Percentiles rank a stretch among this genome's conserved stretches.
phyloP scores from a whole-genome alignment of 176 grass and related monocot species.

The Alopecurus myosuroides region DNA sequence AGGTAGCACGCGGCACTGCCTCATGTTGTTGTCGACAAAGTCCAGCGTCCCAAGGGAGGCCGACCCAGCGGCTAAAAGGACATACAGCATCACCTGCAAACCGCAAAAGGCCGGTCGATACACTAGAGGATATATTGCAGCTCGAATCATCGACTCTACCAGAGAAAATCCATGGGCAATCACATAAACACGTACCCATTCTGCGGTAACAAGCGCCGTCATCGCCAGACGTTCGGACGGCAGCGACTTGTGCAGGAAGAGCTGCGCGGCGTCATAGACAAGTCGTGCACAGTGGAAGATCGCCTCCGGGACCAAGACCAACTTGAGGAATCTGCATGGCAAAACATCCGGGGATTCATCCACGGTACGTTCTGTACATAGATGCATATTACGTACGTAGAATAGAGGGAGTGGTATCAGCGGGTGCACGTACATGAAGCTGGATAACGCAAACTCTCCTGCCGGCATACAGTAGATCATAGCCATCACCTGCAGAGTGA shows the following conservation, averaged over 20 bases:
- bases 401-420: too few relatives aligned
- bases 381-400: too few relatives aligned
- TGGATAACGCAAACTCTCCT: too few relatives aligned
- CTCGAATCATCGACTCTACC: too few relatives aligned
- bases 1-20: not conserved
- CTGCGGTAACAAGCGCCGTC: not conserved
- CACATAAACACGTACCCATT: not conserved
- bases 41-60: not conserved
- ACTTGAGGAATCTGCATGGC: not conserved
- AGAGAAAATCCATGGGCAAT: not conserved
- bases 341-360: not conserved
- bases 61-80: not conserved
- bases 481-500: too few relatives aligned
- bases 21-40: not conserved
- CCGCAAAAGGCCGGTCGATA: too few relatives aligned
- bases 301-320: not conserved
- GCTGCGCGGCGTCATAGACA: not conserved
- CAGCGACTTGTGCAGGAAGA: not conserved
- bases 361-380: too few relatives aligned
- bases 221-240: not conserved
- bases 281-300: not conserved
- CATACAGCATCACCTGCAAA: not conserved
- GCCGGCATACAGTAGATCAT: too few relatives aligned
- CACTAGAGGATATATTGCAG: too few relatives aligned
- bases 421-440: too few relatives aligned